A percentile compares a stretch with the other conserved stretches of the same genome.
These are phyloP conservation scores for Camellia granthamiana DNA, from an alignment of 148 eudicot genomes.

Conservation along the genomic window DNA sequence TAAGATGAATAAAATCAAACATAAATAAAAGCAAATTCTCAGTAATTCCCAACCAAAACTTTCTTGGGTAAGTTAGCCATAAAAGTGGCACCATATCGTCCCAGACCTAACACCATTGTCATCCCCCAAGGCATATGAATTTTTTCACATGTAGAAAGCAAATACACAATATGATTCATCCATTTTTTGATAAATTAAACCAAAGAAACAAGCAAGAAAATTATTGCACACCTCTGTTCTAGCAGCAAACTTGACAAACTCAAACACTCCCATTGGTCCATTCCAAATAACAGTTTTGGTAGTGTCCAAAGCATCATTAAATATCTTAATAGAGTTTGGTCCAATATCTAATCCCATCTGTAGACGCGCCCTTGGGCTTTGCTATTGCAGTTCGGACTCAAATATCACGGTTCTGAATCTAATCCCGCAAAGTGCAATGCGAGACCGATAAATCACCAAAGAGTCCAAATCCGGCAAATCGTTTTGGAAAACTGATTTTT, in stretches of 20 bases:
- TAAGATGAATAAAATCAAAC: background rate
- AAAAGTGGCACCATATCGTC: background rate
- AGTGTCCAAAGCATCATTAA: slow-evolving; percentile 74
- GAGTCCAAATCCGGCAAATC: too few species aligned
- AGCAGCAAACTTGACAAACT: slow-evolving; percentile 67
- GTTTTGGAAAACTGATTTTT: too few species aligned
- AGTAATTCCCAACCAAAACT: background rate
- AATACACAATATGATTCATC: slow-evolving; percentile 1
- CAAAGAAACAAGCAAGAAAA: background rate
- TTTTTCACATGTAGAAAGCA: background rate
- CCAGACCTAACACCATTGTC: background rate
- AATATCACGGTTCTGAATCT: too few species aligned
- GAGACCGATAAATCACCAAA: too few species aligned
- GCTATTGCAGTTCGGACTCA: too few species aligned
- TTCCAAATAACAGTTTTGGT: slow-evolving; percentile 77
- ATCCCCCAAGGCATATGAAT: background rate
- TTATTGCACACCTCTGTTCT: slow-evolving; percentile 61
- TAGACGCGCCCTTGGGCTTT: too few species aligned
- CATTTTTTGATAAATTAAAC: slow-evolving; percentile 1
- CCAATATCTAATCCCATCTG: slow-evolving; percentile 82
- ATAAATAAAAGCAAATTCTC: background rate
- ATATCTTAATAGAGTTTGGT: slow-evolving; percentile 71
- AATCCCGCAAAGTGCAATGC: too few species aligned
- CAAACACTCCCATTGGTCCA: slow-evolving; percentile 84
- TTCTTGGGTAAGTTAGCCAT: background rate